Evolutionary conservation across 176 grass and related monocot species (phyloP).

Genomic region (Aegilops bicornis): DNA sequence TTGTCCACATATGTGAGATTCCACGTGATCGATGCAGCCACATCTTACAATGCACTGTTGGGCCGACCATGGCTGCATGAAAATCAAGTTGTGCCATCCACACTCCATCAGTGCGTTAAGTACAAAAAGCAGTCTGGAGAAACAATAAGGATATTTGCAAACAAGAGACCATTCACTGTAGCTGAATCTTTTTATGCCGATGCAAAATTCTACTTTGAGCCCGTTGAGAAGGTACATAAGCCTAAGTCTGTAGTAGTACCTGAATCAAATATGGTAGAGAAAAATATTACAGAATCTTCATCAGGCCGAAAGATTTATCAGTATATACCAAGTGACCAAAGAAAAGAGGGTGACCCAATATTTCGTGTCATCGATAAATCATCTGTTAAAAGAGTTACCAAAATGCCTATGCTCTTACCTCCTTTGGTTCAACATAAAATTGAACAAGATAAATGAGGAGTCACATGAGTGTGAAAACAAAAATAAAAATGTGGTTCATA

Average conservation of each 20-base stretch:
- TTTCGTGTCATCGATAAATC: background rate
- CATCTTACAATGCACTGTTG: background rate
- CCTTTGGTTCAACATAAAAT: background rate
- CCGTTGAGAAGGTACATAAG: background rate
- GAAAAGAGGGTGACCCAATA: background rate
- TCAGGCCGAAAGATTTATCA: background rate
- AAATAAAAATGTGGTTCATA: no score
- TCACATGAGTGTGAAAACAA: background rate
- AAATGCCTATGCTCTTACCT: background rate
- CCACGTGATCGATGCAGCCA: background rate
- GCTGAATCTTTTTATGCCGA: no score
- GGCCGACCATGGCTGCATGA: background rate
- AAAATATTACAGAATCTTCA: rapidly evolving
- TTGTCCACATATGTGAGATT: background rate
- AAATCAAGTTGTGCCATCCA: background rate
- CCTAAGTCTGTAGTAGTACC: background rate
- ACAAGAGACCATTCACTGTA: background rate
- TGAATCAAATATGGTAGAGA: background rate
- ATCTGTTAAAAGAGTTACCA: background rate
- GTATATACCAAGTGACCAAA: background rate
- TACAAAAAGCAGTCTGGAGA: background rate
- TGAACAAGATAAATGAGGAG: background rate
- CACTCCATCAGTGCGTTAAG: background rate
- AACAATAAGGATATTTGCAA: background rate
- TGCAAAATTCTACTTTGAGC: background rate